These are phyloP conservation scores for Colletotrichum sp. DNA, from an alignment of 2,329 filamentous ascomycete species.

Conservation along the genomic window DNA sequence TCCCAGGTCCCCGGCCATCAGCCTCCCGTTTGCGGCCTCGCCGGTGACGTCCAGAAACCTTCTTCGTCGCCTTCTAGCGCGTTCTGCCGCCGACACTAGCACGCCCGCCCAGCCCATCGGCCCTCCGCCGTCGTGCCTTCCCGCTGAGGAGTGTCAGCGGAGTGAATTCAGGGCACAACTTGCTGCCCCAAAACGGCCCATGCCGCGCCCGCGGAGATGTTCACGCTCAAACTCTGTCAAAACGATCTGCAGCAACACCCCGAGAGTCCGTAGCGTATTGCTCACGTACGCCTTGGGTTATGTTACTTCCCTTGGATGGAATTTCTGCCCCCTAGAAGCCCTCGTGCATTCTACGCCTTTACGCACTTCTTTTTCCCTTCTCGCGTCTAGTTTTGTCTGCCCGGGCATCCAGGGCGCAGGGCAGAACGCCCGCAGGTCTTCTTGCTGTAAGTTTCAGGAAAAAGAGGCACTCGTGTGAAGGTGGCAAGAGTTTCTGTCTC, in stretches of 20 bases:
- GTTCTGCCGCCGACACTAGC: not conserved
- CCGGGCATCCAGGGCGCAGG: not conserved
- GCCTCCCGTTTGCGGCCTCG: conserved; percentile 19
- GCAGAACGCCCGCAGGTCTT: not conserved
- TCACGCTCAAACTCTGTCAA: not conserved
- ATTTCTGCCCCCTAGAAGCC: not conserved
- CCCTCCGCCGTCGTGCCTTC: not conserved
- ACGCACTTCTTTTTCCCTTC: not conserved
- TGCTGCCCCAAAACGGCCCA: not conserved
- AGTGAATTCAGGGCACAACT: not conserved
- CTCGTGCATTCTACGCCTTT: not conserved
- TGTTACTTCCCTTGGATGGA: not conserved
- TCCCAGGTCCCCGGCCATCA: not conserved
- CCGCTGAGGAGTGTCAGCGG: not conserved
- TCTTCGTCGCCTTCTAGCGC: conserved; percentile 17
- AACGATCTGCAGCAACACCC: not conserved
- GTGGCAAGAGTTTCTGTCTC: not conserved
- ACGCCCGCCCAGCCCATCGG: not conserved
- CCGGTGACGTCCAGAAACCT: conserved; percentile 17
- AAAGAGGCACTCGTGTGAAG: not conserved
- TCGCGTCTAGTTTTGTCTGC: not conserved
- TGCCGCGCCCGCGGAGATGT: not conserved
- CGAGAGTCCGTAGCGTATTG: not conserved
- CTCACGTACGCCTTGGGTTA: not conserved
- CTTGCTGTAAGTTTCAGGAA: not conserved